Base-by-base conservation (phyloP, 371 early-diverging fungal genomes). In the Mortierella sp. region DNA sequence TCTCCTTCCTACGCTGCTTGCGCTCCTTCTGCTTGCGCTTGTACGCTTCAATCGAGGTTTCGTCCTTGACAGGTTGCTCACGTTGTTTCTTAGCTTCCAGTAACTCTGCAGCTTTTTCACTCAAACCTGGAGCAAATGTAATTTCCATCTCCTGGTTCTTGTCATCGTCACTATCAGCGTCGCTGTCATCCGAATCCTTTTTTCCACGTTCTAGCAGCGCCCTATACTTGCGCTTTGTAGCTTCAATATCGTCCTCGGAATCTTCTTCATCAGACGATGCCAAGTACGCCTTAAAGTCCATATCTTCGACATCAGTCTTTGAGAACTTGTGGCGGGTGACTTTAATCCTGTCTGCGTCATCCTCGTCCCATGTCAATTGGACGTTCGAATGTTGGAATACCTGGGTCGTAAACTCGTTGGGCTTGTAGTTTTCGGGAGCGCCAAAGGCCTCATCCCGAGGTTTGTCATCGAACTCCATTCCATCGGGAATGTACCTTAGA, bases 361-460 rank as follows among this genome's bases (percentile, higher is more conserved):
- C 98, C 21, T 91, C 90, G 58, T 99, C 99, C 99, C 99, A 99
- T 0, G 96, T 96, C 38, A 99, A 82, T 72, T 92, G 91, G 39
- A 96, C 96, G 50, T 93, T 94, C 14, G 96, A 94, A 78, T 95
- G 94, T 82, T 95, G 95, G 38, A 99, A 84, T 18, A 95, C 96
- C 84, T 91, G 71, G 1, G 97, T 98, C 3, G 86, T 83, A 69
- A 96, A 97, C 14, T 88, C 90, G 23, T 84, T 71, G 12, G 95
- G 94, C 70, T 88, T 85, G 79, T 96, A 95, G 46, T 87, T 86
- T 39, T 89, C 90, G n/a, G 95, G 94, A 5, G 87, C 89, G n/a
- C 86, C 79, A 48, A 78, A 84, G 2, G 92, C 91, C 21, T 79
- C 85, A 34, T 97, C 95, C 52, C 74, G 79, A 27, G 89, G 87